Evolutionary conservation across 805 yeast genomes (phyloP), one percentile per base, ranked within the genome.

Genomic region (Ogataea ramenticola): DNA sequence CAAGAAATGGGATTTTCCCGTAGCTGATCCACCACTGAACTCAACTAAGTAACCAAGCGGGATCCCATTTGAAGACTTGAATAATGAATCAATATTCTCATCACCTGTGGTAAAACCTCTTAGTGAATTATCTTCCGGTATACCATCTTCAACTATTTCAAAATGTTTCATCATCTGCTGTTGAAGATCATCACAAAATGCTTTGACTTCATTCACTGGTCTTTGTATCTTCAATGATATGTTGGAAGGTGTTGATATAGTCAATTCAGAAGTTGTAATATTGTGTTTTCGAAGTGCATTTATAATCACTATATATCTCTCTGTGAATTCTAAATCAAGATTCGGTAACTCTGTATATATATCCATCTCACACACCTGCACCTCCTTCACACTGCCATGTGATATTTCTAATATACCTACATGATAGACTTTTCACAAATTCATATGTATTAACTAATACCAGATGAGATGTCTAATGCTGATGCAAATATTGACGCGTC

Each of bases 1-100:
- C 22, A 85, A 64, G 4, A 90, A 63, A 51, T 90, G 95, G 0
- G 96, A 82, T 55, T 91, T 91, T 0, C 96, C 98, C 1, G 85
- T 74, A 0, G 95, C 86, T 41, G 95, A 79, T 22, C 82, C 84
- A 0, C 98, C 98, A 52, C 79, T 80, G 3, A 91, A 58, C 64
- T 90, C 98, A 0, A 89, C 80, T 2, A 84, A 57, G 21, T 70
- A 61, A 3, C 80, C 76, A 3, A 74, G 58, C 2, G 66, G 71
- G 4, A 83, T 66, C 0, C 90, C 91, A 20, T 65, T 62, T 19
- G 39, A 43, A 3, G 81, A 82, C 34, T 70, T 66, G 5, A 84
- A 56, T 0, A 65, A 46, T 10, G 50, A 54, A 54, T 84, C 90
- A 1, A 84, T 49, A 5, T 49, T 52, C 1, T 55, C 57, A 54